Base-by-base conservation (phyloP, 371 early-diverging fungal species). In the Saksenaea oblongispora region DNA sequence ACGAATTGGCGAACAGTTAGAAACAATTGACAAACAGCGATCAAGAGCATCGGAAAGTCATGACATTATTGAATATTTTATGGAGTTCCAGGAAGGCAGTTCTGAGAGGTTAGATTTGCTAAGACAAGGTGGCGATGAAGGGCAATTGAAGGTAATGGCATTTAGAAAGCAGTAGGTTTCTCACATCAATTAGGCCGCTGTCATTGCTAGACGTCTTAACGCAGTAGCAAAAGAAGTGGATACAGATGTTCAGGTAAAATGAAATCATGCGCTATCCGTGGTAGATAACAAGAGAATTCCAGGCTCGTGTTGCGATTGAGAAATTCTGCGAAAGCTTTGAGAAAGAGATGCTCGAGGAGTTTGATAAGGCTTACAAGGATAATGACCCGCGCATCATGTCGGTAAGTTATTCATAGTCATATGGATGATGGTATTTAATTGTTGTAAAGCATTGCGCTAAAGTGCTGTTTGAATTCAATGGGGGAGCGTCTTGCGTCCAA, bases 1-100 rank as follows among this genome's bases (percentile, higher is more conserved):
- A 36, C 87, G 95, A 54, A 95, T 98, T 58, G 98, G 97, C 78
- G 97, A 97, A 71, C 97, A 97, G 71, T 83, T 98, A 24, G 98
- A 98, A 63, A 93, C 92, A 0, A 90, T 97, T 24, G 95, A 96
- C 70, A 93, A 91, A 67, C 96, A 97, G 65, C 76, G 94, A 58
- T 86, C 89, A 51, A 85, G 94, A 13, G 95, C 97, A 0, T 84
- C 89, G 3, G 93, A 96, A 56, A 93, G 95, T 53, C 86, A 91
- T 58, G 95, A 96, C 74, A 81, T 98, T 41, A 90, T 96, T 54
- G 92, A 90, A 59, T 93, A 91, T 75, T 97, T 93, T 73, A 84
- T 93, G 69, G 95, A 96, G 70, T 93, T 97, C 67, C 86, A 86
- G 35, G 87, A 87, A 18, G 95, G 94, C 7, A 82, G 84, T 34